A percentile compares a stretch with the other conserved stretches of the same genome.
These are phyloP conservation scores for Cercospora nicotianae DNA, from an alignment of 2,329 filamentous ascomycete species.

Conservation along the genomic window DNA sequence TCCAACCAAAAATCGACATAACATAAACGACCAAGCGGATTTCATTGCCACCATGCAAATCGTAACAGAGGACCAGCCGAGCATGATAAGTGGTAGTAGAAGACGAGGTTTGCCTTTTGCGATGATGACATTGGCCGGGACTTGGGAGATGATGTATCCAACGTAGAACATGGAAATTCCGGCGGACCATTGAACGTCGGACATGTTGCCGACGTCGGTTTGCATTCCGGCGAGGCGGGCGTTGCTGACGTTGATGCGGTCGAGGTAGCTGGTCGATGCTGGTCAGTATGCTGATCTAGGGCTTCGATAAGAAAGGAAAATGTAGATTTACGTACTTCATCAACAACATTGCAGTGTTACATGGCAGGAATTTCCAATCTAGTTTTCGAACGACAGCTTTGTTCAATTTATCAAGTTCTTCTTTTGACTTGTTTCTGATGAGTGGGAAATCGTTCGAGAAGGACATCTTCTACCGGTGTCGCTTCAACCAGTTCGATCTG, in stretches of 20 bases:
- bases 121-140: conserved; percentile 17
- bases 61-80: conserved; percentile 9
- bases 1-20: conserved; percentile 48
- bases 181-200: conserved; percentile 11
- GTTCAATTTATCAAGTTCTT: conserved; percentile 13
- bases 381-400: conserved; percentile 18
- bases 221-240: conserved; percentile 43
- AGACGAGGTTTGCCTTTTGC: conserved; percentile 14
- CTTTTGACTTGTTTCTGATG: conserved; percentile 13
- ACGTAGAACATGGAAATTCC: conserved; percentile 18
- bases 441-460: conserved; percentile 16
- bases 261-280: conserved; percentile 29
- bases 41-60: conserved; percentile 21
- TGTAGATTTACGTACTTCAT: conserved; percentile 5
- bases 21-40: conserved; percentile 45
- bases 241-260: conserved; percentile 46
- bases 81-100: conserved; percentile 8
- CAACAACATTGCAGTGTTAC: conserved; percentile 16
- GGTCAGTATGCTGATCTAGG: too few species aligned
- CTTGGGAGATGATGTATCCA: conserved; percentile 17
- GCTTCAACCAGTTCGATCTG: conserved; percentile 15
- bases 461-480: not conserved
- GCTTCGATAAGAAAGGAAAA: too few species aligned
- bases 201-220: conserved; percentile 15
- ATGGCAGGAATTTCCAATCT: conserved; percentile 22